A percentile compares a stretch with the other conserved stretches of the same genome.
These are phyloP conservation scores for Wickerhamiella brachini DNA, from an alignment of 805 yeast genomes.

Conservation along the genomic window DNA sequence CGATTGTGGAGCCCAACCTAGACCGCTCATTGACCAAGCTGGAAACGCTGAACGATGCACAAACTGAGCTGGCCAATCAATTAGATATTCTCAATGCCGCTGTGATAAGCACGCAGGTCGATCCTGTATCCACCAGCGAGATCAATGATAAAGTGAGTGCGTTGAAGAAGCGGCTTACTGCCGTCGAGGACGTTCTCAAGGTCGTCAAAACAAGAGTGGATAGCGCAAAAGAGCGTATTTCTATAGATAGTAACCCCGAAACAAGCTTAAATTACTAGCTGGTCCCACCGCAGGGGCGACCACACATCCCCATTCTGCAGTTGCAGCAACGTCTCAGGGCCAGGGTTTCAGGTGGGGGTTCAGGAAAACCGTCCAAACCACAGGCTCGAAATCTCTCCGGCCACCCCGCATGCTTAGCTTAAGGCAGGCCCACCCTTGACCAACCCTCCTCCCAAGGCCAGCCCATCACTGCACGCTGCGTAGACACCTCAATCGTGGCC, in stretches of 20 bases:
- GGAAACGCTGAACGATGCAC: constrained; percentile 16
- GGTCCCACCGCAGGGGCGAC: no score
- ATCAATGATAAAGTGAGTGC: neutral
- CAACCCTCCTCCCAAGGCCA: neutral
- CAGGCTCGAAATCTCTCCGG: neutral
- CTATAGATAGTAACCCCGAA: neutral
- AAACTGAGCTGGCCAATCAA: constrained; percentile 11
- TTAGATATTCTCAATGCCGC: constrained; percentile 9
- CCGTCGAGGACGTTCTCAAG: constrained; percentile 10
- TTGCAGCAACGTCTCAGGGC: neutral
- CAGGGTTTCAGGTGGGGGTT: neutral
- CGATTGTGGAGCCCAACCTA: constrained; percentile 3
- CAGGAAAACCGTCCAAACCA: no score
- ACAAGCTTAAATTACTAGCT: neutral
- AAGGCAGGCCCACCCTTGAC: neutral
- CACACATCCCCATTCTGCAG: no score
- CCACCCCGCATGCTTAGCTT: neutral
- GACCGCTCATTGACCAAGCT: constrained; percentile 6
- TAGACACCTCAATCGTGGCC: neutral
- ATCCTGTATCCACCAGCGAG: constrained; percentile 4
- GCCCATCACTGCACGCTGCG: neutral
- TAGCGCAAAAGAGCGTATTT: neutral
- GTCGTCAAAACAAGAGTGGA: neutral
- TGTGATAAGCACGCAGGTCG: constrained; percentile 9
- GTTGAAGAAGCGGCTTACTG: constrained; percentile 6